Evolutionary conservation across 2,329 filamentous ascomycete genomes (phyloP).

Genomic region (Xylaria sp.): DNA sequence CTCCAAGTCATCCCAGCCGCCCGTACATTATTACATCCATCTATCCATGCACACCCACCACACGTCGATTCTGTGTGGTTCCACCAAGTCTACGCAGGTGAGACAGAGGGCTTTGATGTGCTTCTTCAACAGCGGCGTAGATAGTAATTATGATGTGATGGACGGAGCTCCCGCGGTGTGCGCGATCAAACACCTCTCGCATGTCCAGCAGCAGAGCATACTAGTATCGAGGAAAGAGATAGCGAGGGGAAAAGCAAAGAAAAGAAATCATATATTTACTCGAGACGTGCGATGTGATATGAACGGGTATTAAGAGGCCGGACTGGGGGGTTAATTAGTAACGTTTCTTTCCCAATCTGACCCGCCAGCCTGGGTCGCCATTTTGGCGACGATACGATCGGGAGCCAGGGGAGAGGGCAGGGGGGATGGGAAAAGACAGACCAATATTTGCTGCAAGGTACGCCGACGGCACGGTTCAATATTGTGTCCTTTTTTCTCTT

Average conservation of each 20-base stretch:
- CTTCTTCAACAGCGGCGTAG: not conserved
- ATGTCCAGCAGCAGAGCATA: not conserved
- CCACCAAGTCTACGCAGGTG: not conserved
- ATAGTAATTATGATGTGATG: not conserved
- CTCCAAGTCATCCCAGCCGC: not conserved
- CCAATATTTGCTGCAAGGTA: conserved; percentile 31
- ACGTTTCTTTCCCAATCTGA: conserved; percentile 10
- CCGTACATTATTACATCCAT: not conserved
- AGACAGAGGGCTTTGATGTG: not conserved
- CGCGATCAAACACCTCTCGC: not conserved
- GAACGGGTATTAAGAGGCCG: not conserved
- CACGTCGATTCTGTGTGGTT: not conserved
- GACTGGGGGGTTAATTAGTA: not conserved
- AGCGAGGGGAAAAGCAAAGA: not conserved
- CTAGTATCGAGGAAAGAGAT: not conserved
- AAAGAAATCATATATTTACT: not conserved
- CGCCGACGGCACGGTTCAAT: conserved; percentile 21
- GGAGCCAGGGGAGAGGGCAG: conserved; percentile 1
- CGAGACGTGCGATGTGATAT: not conserved
- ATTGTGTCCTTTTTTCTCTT: not conserved
- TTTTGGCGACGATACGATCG: conserved; percentile 2
- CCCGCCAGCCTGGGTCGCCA: conserved; percentile 22
- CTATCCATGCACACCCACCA: not conserved
- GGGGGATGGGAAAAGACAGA: not conserved
- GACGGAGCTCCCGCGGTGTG: not conserved